Evolutionary conservation across 148 eudicot genomes (phyloP).

Genomic region (Rhododendron molle): DNA sequence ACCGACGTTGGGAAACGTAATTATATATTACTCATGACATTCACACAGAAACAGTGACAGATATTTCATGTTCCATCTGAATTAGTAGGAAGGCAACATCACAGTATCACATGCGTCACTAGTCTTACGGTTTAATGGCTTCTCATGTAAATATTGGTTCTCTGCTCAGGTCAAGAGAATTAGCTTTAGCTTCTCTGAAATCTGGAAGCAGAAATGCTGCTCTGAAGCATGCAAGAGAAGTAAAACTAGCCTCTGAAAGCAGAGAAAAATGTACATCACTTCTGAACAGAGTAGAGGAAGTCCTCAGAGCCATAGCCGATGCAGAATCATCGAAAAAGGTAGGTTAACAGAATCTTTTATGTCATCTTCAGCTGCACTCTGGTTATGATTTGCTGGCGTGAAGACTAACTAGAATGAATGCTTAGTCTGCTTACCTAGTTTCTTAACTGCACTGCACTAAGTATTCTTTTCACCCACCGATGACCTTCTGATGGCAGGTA

Average conservation of each 20-base stretch:
- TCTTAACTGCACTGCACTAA: neutral
- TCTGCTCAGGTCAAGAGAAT: slow-evolving; percentile 48
- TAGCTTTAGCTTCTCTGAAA: slow-evolving; percentile 59
- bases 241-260: slow-evolving; percentile 63
- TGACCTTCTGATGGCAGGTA: slow-evolving; percentile 39
- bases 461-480: neutral
- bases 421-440: neutral
- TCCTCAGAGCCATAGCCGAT: slow-evolving; percentile 57
- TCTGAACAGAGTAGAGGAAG: slow-evolving; percentile 72
- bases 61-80: slow-evolving; percentile 1
- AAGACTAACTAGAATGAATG: neutral
- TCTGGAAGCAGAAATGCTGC: slow-evolving; percentile 59
- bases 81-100: neutral
- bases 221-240: slow-evolving; percentile 67
- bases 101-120: neutral
- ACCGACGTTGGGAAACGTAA: slow-evolving; percentile 62
- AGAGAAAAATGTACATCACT: slow-evolving; percentile 54
- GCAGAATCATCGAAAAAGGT: slow-evolving; percentile 87
- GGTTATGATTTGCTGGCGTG: neutral
- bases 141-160: neutral
- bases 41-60: neutral
- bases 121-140: neutral
- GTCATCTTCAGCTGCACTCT: neutral
- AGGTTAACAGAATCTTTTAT: slow-evolving; percentile 6
- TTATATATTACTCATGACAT: slow-evolving; percentile 4